Conservation (phyloP, 305 asterid genomes). For the Fraxinus albicans region DNA sequence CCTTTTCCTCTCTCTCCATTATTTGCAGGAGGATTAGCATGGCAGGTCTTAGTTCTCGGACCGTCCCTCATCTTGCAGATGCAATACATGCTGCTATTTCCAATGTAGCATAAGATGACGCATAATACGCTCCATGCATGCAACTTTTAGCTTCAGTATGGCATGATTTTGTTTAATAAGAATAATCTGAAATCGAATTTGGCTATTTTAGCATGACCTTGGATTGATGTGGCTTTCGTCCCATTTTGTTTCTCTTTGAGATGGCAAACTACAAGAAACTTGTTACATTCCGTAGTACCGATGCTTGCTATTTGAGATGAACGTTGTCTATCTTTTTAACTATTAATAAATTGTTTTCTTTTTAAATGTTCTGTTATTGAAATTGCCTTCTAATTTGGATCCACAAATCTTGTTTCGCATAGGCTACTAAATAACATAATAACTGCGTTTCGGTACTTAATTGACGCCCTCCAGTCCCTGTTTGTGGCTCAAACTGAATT, state of each 20-base stretch:
- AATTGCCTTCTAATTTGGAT: neutral
- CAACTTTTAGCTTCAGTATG: neutral
- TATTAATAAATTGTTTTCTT: neutral
- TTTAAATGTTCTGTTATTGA: neutral
- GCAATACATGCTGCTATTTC: slow-evolving; percentile 81
- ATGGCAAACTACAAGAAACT: no score
- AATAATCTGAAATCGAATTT: slow-evolving; percentile 22
- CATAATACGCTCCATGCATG: neutral
- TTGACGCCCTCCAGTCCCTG: neutral
- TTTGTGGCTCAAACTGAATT: neutral
- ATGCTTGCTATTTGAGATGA: neutral
- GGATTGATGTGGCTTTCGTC: neutral
- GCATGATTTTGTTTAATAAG: slow-evolving; percentile 6
- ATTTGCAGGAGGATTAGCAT: slow-evolving; percentile 76
- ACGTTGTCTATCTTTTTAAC: neutral
- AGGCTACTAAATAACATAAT: neutral
- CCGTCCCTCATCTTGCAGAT: slow-evolving; percentile 72
- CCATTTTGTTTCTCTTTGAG: no score
- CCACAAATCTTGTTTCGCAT: neutral
- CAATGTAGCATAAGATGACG: slow-evolving; percentile 29
- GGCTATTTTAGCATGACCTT: neutral
- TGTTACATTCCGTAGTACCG: neutral
- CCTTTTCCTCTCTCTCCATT: neutral
- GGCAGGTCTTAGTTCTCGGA: slow-evolving; percentile 82
- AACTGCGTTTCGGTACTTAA: neutral